Conservation (phyloP, 345 rosid genomes). For the Ceriops tagal region DNA sequence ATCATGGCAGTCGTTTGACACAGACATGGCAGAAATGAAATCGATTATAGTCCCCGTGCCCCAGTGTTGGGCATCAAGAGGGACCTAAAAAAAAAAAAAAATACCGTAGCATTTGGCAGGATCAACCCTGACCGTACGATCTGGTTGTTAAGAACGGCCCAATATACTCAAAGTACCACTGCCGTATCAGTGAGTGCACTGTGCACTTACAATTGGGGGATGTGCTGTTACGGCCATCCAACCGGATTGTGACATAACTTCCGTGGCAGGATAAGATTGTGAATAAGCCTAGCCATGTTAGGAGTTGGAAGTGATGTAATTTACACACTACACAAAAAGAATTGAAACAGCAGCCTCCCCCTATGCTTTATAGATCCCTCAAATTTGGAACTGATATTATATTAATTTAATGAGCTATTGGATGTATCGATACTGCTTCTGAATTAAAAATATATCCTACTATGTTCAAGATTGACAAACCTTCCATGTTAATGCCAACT, state of each 20-base stretch:
- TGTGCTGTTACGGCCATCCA: slow-evolving; percentile 8
- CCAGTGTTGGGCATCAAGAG: background rate
- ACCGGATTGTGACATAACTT: slow-evolving; percentile 2
- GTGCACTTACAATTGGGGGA: background rate
- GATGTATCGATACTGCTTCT: too few species aligned
- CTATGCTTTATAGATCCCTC: too few species aligned
- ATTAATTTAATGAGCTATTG: too few species aligned
- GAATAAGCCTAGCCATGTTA: background rate
- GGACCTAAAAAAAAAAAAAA: background rate
- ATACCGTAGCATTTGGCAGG: background rate
- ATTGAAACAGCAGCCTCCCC: too few species aligned
- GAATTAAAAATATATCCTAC: too few species aligned
- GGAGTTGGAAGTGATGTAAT: background rate
- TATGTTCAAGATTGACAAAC: too few species aligned
- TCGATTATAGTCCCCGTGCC: background rate
- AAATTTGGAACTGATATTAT: too few species aligned
- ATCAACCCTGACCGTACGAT: slow-evolving; percentile 9
- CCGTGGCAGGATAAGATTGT: background rate
- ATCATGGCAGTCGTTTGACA: background rate
- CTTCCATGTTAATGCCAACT: too few species aligned
- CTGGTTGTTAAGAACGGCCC: background rate
- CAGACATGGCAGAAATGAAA: background rate
- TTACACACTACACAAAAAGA: too few species aligned
- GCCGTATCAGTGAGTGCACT: slow-evolving; percentile 17
- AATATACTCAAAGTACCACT: slow-evolving; percentile 1